Conservation (phyloP, 345 rosid species). For the Orychophragmus violaceus region DNA sequence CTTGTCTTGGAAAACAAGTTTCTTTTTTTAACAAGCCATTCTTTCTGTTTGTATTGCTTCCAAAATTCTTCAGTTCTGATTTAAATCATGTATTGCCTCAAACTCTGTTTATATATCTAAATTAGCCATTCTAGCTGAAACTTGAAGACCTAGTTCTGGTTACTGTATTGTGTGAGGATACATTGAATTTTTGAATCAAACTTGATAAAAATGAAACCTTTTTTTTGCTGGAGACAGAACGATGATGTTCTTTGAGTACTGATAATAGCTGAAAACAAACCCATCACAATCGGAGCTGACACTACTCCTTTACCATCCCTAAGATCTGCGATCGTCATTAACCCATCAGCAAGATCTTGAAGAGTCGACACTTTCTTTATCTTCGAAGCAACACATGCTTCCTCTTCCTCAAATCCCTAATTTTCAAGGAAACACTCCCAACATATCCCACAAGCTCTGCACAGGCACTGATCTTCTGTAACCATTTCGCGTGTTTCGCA, state of each 20-base stretch:
- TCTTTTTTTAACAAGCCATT: constrained; percentile 5
- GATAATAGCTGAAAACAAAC: constrained; percentile 75
- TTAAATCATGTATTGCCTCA: background rate
- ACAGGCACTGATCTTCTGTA: constrained; percentile 74
- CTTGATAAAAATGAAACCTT: background rate
- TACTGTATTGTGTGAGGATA: no score
- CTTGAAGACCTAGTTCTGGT: background rate
- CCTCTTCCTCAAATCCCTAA: constrained; percentile 70
- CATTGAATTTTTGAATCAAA: no score
- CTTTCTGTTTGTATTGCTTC: constrained; percentile 6
- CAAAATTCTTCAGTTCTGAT: background rate
- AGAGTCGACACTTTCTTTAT: constrained; percentile 59
- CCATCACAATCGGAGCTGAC: constrained; percentile 48
- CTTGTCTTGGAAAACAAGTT: background rate
- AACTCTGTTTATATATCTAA: constrained; percentile 12
- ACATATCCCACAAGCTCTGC: constrained; percentile 68
- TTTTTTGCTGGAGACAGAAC: no score
- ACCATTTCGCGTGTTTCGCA: constrained; percentile 35
- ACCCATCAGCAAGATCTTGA: constrained; percentile 84
- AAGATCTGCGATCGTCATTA: constrained; percentile 76
- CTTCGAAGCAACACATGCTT: constrained; percentile 43
- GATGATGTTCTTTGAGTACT: no score
- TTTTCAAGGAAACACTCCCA: constrained; percentile 61
- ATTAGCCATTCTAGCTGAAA: background rate
- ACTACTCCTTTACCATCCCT: constrained; percentile 61